A percentile compares a stretch with the other conserved stretches of the same genome.
These are phyloP conservation scores for Plasmodium yoelii DNA, from an alignment of 169 alveolate species.

Conservation along the genomic window DNA sequence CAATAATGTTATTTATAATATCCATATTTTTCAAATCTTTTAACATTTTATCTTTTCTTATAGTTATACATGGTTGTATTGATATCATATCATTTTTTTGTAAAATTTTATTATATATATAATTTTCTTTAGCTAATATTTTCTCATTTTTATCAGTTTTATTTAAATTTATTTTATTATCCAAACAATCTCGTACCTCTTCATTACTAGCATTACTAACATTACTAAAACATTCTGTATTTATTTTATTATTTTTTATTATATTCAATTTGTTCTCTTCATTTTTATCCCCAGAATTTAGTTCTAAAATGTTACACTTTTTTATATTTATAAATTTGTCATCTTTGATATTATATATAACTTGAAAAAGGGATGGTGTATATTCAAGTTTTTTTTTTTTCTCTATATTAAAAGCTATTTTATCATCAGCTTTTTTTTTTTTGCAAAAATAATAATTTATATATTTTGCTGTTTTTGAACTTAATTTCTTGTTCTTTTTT, in stretches of 20 bases:
- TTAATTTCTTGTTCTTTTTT: conserved; percentile 43
- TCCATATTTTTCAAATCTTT: conserved; percentile 29
- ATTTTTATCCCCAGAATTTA: neutral
- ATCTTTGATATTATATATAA: conserved; percentile 48
- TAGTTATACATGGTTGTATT: conserved; percentile 7
- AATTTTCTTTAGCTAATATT: neutral
- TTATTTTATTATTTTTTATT: neutral
- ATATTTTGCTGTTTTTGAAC: conserved; percentile 56
- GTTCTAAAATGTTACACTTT: conserved; percentile 6
- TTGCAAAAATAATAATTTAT: conserved; percentile 46
- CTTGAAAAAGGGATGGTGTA: conserved; percentile 35
- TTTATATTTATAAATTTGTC: conserved; percentile 6
- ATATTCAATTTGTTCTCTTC: neutral
- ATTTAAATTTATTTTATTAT: neutral
- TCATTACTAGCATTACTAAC: neutral
- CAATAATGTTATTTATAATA: conserved; percentile 25
- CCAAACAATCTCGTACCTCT: neutral
- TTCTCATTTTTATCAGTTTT: neutral
- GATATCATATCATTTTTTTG: neutral
- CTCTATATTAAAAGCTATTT: conserved; percentile 8
- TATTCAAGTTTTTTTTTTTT: conserved; percentile 44
- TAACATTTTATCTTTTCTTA: conserved; percentile 20
- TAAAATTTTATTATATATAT: neutral
- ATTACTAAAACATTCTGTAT: neutral
- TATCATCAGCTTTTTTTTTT: conserved; percentile 35